A percentile compares a stretch with the other conserved stretches of the same genome.
phyloP scores from a whole-genome alignment of 2,329 filamentous ascomycete genomes.

The Stromatinia cepivora region DNA sequence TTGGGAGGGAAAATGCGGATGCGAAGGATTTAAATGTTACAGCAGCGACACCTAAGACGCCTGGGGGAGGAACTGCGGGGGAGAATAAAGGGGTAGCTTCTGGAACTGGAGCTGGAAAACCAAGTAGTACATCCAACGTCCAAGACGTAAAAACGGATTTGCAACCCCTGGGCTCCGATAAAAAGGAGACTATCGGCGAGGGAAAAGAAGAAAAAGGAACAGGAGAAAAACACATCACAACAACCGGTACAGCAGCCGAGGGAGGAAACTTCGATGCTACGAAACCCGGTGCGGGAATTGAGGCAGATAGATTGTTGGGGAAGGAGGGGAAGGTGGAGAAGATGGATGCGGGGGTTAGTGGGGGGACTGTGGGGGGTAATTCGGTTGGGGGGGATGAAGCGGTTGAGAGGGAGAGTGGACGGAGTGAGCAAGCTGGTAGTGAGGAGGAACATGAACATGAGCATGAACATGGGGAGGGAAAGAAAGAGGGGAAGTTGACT shows the following conservation, averaged over 20 bases:
- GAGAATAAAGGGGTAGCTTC: constrained; percentile 32
- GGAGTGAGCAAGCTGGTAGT: constrained; percentile 48
- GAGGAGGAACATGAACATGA: constrained; percentile 17
- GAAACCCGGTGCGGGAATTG: constrained; percentile 62
- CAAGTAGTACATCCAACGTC: background rate
- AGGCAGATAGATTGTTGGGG: constrained; percentile 58
- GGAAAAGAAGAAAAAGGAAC: constrained; percentile 47
- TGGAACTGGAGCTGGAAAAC: background rate
- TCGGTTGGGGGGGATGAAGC: constrained; percentile 62
- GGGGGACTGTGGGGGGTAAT: constrained; percentile 64
- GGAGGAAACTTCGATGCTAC: constrained; percentile 67
- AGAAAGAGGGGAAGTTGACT: constrained; percentile 46
- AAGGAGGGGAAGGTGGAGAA: constrained; percentile 54
- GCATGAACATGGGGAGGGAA: constrained; percentile 32
- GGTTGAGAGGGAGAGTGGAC: constrained; percentile 56
- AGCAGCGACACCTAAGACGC: constrained; percentile 12
- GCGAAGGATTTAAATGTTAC: background rate
- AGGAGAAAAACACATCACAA: constrained; percentile 32
- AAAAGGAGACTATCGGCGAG: constrained; percentile 28
- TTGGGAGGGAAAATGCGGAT: constrained; percentile 25
- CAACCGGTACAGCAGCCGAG: constrained; percentile 48
- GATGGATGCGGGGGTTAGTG: constrained; percentile 64
- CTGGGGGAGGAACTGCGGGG: constrained; percentile 40
- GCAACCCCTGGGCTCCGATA: background rate
- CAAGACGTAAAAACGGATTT: background rate